These are phyloP conservation scores for Cercospora sp. DNA, from an alignment of 2,329 filamentous ascomycete genomes.

Conservation along the genomic window DNA sequence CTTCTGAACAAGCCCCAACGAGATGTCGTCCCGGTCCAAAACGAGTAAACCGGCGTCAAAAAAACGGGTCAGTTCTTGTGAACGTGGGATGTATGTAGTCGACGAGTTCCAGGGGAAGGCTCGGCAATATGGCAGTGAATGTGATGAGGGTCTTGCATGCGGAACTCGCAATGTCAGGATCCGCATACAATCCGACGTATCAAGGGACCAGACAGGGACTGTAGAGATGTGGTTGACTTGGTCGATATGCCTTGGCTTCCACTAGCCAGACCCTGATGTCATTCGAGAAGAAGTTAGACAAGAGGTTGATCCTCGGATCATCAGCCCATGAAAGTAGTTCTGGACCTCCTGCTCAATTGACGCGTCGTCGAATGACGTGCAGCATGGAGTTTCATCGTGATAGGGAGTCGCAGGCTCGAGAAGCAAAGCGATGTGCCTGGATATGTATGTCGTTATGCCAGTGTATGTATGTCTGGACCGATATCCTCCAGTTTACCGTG, in stretches of 20 bases:
- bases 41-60: neutral
- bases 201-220: neutral
- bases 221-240: neutral
- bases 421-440: neutral
- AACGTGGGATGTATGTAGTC: neutral
- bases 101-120: neutral
- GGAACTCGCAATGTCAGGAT: neutral
- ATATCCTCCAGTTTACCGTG: neutral
- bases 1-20: neutral
- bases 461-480: neutral
- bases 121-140: neutral
- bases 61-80: neutral
- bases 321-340: neutral
- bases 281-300: neutral
- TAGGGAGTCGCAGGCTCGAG: neutral
- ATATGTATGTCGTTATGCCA: neutral
- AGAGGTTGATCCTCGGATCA: neutral
- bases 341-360: neutral
- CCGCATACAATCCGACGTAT: neutral
- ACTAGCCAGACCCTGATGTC: neutral
- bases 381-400: neutral
- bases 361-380: neutral
- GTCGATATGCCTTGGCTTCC: neutral
- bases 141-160: neutral
- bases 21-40: neutral